phyloP scores from a whole-genome alignment of 768 basidiomycete genomes.

The Suillus placidus region DNA sequence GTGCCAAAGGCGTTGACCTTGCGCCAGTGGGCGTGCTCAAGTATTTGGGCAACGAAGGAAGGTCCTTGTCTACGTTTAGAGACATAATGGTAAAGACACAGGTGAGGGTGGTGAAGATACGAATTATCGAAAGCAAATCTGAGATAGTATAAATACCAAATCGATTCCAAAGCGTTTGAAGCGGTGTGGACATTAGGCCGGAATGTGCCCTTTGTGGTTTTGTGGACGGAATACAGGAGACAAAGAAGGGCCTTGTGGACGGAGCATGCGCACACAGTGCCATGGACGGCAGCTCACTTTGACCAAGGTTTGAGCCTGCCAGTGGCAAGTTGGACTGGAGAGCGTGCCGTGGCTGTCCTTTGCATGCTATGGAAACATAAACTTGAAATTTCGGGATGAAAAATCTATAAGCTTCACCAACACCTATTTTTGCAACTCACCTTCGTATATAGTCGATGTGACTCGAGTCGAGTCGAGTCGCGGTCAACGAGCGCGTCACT shows the following conservation, averaged over 20 bases:
- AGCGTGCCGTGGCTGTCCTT: neutral
- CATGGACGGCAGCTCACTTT: no score
- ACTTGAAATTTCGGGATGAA: no score
- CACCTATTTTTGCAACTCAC: neutral
- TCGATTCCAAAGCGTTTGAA: neutral
- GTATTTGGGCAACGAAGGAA: constrained; percentile 25
- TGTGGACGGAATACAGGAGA: neutral
- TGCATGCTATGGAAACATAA: neutral
- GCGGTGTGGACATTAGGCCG: neutral
- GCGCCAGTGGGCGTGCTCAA: neutral
- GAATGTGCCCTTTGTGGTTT: neutral
- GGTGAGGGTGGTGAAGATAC: neutral
- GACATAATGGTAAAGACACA: constrained; percentile 12
- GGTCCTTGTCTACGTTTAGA: constrained; percentile 21
- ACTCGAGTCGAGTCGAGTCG: neutral
- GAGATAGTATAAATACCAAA: neutral
- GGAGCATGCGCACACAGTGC: neutral
- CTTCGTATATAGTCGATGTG: neutral
- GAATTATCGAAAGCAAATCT: neutral
- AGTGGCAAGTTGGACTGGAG: neutral
- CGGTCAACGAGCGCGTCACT: neutral
- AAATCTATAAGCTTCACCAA: neutral
- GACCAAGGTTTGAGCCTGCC: neutral
- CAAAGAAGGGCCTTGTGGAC: neutral
- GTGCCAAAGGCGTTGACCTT: neutral